These are phyloP conservation scores for Globisporangium ultimum DNA, from an alignment of 352 stramenopile species.

Conservation along the genomic window DNA sequence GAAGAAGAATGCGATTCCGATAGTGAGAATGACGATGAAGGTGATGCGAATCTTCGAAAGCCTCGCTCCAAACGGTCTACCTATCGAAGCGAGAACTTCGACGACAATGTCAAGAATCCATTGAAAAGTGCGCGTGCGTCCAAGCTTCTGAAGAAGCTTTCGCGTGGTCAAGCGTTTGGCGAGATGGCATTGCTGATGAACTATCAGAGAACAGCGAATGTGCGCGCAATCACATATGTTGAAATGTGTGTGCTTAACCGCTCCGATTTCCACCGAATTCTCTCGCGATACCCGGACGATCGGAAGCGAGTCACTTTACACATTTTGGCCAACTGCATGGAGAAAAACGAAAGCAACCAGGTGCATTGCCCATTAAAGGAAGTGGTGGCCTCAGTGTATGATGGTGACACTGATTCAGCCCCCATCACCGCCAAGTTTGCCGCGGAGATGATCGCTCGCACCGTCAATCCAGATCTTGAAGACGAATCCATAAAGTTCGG, in stretches of 20 bases:
- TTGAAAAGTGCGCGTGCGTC: not conserved
- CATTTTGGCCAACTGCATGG: conserved; percentile 24
- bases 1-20: not conserved
- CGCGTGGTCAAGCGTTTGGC: conserved; percentile 31
- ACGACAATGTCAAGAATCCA: not conserved
- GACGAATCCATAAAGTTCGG: conserved; percentile 24
- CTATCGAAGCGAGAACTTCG: conserved; percentile 7
- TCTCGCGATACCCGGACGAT: conserved; percentile 26
- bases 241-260: conserved; percentile 39
- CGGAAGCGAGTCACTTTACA: conserved; percentile 17
- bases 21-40: not conserved
- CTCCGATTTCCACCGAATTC: conserved; percentile 24
- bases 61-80: not conserved
- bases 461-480: conserved; percentile 14
- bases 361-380: conserved; percentile 21
- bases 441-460: conserved; percentile 16
- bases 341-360: conserved; percentile 15
- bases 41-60: not conserved
- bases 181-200: conserved; percentile 50
- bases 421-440: conserved; percentile 14
- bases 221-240: conserved; percentile 30
- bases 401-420: not conserved
- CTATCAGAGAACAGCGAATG: conserved; percentile 32
- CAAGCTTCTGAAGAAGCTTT: conserved; percentile 6
- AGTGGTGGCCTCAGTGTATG: conserved; percentile 14